Evolutionary conservation across 192 early-diverging fungal species (phyloP), one percentile per base, ranked within the genome.

Genomic region (Coemansia guatemalensis): DNA sequence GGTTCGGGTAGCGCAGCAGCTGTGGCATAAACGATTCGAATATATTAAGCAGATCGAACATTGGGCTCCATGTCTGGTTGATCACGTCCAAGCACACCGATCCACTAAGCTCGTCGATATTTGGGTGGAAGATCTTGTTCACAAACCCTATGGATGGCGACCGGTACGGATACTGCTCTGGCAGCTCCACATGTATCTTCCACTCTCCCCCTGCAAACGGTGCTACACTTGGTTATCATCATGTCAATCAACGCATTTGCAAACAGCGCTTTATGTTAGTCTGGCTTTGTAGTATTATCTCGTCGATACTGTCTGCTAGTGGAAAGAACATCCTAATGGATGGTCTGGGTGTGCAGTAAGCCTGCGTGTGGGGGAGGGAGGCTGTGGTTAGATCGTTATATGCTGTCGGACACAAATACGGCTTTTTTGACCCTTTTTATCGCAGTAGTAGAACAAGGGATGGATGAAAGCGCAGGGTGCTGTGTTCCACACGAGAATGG

Each of bases 31-130:
- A 99, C 11, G 94, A 91, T 68, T 97, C 97, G 71, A 99, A 97
- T 62, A 99, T 99, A 74, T 99, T 99, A 68, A 97, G 89, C 93
- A 99, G 92, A 60, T 99, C 96, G 85, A 97, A 99, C 96, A 99
- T 98, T 54, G 97, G 97, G 61, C 90, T 93, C 97, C 97, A 99
- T 9, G 96, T 97, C 73, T 99, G 97, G 79, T 99, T 99, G 78
- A 99, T 99, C 21, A 99, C 97, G 77, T 99, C 97, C 67, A 99
- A 82, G 73, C 97, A 99, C 26, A 99, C 97, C 1, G 96, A 97
- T 23, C 97, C 97, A 71, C 94, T 96, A 85, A 96, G 84, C 76
- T 99, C 97, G 81, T 99, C 97, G 56, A 99, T 99, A 78, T 99
- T 99, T 14, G 97, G 97, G 68, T 99, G 97, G 77, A 96, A 99